Base-by-base conservation (phyloP, 1,139 yeast species). In the Scheffersomyces segobiensis region DNA sequence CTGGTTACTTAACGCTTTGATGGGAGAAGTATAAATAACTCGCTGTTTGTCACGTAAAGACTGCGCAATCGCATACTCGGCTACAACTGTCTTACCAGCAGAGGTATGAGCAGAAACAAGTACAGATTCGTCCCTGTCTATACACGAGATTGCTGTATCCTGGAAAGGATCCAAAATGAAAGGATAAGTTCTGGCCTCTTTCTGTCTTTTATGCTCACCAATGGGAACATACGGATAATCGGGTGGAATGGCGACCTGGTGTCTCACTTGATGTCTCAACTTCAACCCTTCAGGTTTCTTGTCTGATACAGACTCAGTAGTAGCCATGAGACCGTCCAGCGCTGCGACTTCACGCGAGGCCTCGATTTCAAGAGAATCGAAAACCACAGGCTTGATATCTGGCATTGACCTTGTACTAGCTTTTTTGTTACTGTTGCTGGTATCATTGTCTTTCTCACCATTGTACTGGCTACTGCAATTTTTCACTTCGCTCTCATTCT, bases 11-110 rank as follows among this genome's bases (percentile, higher is more conserved):
- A 95, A 83, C 0, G 99, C 99, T 72, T 95, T 95, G 70, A 95
- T 95, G 3, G 99, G 99, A 2, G 98, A 93, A 0, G 99, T 95
- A 71, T 95, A 95, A 61, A 95, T 95, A 56, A 95, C 97, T 75
- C 97, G 87, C 71, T 95, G 97, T 76, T 92, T 93, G 57, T 91
- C 93, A 66, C 93, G 80, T 62, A 92, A 78, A 17, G 97, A 91
- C 78, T 93, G 96, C 1, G 99, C 98, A 77, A 95, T 95, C 51
- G 99, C 98, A 69, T 95, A 96, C 71, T 95, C 99, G 0, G 99
- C 99, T 55, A 95, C 99, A 53, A 96, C 99, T 0, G 99, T 95
- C 71, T 95, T 95, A 78, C 99, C 99, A 7, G 99, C 99, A 42
- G 98, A 93, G 0, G 99, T 93, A 70, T 95, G 99, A 0, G 99